Conservation (phyloP, 805 yeast genomes). For the Spathaspora arborariae region DNA sequence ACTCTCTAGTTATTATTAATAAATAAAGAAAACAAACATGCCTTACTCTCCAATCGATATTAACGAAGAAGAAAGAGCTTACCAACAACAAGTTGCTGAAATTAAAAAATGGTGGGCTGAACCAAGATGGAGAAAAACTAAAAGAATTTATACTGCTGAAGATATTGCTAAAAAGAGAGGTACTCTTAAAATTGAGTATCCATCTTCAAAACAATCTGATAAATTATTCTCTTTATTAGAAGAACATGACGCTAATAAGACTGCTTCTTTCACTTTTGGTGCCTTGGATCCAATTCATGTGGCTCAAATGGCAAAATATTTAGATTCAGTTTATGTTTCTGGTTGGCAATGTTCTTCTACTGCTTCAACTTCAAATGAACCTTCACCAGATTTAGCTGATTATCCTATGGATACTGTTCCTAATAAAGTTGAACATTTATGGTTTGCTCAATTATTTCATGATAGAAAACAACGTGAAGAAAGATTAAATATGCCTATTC, state of each 20-base stretch:
- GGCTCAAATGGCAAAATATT: slow-evolving; percentile 93
- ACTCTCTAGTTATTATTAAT: not conserved
- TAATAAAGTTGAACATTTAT: slow-evolving; percentile 93
- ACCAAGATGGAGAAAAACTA: slow-evolving; percentile 88
- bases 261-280: slow-evolving; percentile 88
- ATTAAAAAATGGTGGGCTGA: slow-evolving; percentile 89
- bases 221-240: slow-evolving; percentile 68
- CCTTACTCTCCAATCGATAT: slow-evolving; percentile 58
- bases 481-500: slow-evolving; percentile 57
- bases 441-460: slow-evolving; percentile 95
- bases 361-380: slow-evolving; percentile 96
- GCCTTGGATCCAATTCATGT: slow-evolving; percentile 95
- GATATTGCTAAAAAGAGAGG: slow-evolving; percentile 91
- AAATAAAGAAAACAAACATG: slow-evolving; percentile 22
- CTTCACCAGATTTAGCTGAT: slow-evolving; percentile 97
- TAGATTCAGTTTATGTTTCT: slow-evolving; percentile 88
- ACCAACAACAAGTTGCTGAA: slow-evolving; percentile 65
- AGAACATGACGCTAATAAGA: slow-evolving; percentile 68
- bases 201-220: slow-evolving; percentile 76
- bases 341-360: slow-evolving; percentile 99
- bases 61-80: slow-evolving; percentile 59
- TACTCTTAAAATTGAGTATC: slow-evolving; percentile 65
- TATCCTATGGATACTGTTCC: slow-evolving; percentile 99
- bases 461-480: slow-evolving; percentile 94
- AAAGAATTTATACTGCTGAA: slow-evolving; percentile 82